Evolutionary conservation across 345 rosid genomes (phyloP), one percentile per base, ranked within the genome.

Genomic region (Rhizophora apiculata): DNA sequence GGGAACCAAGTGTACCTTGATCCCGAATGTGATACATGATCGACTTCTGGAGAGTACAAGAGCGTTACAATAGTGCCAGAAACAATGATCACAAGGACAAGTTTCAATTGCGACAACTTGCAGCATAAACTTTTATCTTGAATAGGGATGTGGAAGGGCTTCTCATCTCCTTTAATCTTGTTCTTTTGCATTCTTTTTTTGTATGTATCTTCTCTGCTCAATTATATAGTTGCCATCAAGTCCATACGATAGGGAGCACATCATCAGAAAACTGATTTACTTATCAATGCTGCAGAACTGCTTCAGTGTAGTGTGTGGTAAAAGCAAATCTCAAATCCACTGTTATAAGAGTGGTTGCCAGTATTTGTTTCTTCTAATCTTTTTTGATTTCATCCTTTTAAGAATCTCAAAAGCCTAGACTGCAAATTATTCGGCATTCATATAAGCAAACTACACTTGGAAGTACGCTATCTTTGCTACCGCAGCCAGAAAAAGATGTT

Each of bases 191-290:
- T 16, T 60, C 63, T 77, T 68, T 69, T 77, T 53, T 59, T 72
- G 67, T 58, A 76, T 24, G 70, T 37, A 55, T 76, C 79, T 61
- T 76, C 75, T 0, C 79, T 76, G 79, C 66, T 69, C 52, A 20
- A 43, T 29, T 1, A 37, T 20, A 69, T 16, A 31, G 27, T 29
- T 20, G 60, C 15, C 10, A 29, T 43, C 21, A 8, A 69, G 13
- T 5, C 24, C 10, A 22, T 22, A 65, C 16, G 18, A 13, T 4
- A 43, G 49, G 49, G 18, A 0, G 4, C 49, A 3, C 49, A 43
- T 43, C 1, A 13, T 43, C 19, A 13, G 19, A 43, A 43, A 43
- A 43, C 18, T 43, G 49, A 43, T 18, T 43, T 43, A 43, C 49
- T 43, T 11, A 43, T 43, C 19, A 43, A 13, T 11, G 5, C 6